Conservation (phyloP, 345 rosid species). For the Citrus reticulata region DNA sequence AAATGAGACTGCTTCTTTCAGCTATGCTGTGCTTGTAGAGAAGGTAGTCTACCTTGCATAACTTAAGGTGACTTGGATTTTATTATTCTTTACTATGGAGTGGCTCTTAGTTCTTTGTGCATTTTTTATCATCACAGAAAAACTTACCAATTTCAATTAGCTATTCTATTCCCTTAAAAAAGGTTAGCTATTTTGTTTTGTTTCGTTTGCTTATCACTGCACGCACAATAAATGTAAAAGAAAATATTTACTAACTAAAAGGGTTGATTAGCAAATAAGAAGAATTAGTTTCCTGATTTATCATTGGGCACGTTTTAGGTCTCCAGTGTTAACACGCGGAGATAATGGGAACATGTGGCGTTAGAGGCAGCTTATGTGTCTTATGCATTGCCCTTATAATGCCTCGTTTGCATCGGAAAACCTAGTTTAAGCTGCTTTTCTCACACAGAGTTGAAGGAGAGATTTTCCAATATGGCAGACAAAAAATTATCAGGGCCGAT, state of each 20-base stretch:
- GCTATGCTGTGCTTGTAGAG: neutral
- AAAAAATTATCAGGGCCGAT: neutral
- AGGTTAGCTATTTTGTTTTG: neutral
- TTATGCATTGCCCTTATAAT: conserved; percentile 7
- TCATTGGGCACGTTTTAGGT: conserved; percentile 5
- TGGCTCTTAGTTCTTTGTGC: neutral
- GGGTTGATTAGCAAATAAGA: neutral
- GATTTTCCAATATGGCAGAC: conserved; percentile 13
- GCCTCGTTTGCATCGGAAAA: conserved; percentile 13
- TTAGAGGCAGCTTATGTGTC: neutral
- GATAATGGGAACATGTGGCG: conserved; percentile 14
- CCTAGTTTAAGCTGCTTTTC: conserved; percentile 5
- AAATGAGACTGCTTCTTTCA: neutral
- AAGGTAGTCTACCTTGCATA: neutral
- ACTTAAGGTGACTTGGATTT: neutral
- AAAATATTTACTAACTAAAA: neutral
- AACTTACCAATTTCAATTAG: neutral
- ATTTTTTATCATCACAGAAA: neutral
- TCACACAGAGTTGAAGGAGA: neutral
- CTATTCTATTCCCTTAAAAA: neutral
- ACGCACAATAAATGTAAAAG: neutral
- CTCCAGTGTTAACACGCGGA: conserved; percentile 4
- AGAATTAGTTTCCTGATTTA: neutral
- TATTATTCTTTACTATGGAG: neutral
- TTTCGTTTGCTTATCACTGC: neutral